These are phyloP conservation scores for Haplographium delicatum DNA, from an alignment of 495 filamentous ascomycete species.

Conservation along the genomic window DNA sequence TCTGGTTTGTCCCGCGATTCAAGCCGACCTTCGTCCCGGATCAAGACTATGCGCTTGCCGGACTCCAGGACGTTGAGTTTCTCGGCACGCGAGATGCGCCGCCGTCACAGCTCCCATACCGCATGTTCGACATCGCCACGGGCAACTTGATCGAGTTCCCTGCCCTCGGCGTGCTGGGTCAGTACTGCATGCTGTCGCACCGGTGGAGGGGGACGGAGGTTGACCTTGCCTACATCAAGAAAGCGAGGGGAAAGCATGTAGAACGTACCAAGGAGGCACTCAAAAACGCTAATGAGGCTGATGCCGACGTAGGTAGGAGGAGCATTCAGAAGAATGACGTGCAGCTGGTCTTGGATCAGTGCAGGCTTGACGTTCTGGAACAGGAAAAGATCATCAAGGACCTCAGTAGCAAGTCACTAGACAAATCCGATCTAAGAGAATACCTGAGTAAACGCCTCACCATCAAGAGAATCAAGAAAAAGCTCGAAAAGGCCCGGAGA, in stretches of 20 bases:
- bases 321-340: conserved; percentile 6
- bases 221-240: conserved; percentile 31
- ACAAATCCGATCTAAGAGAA: conserved; percentile 7
- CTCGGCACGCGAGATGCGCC: too few relatives aligned
- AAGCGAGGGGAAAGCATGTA: conserved; percentile 1
- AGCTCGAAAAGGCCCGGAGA: too few relatives aligned
- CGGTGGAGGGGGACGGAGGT: conserved; percentile 42
- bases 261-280: conserved; percentile 7
- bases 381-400: conserved; percentile 3
- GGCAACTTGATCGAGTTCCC: conserved; percentile 32
- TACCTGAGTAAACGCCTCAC: too few relatives aligned
- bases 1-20: too few relatives aligned
- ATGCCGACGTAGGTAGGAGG: conserved; percentile 10
- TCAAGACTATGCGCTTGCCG: too few relatives aligned
- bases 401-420: background rate
- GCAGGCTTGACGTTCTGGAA: conserved; percentile 6
- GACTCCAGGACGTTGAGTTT: too few relatives aligned
- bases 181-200: conserved; percentile 44
- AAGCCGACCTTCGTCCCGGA: too few relatives aligned
- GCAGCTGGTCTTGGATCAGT: conserved; percentile 5
- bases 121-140: conserved; percentile 44
- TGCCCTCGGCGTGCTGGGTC: too few relatives aligned
- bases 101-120: too few relatives aligned
- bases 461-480: too few relatives aligned
- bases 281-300: conserved; percentile 6